Percentiles rank a stretch among this genome's conserved stretches.
phyloP scores from a whole-genome alignment of 768 basidiomycete genomes.

The Pholiota conissans region DNA sequence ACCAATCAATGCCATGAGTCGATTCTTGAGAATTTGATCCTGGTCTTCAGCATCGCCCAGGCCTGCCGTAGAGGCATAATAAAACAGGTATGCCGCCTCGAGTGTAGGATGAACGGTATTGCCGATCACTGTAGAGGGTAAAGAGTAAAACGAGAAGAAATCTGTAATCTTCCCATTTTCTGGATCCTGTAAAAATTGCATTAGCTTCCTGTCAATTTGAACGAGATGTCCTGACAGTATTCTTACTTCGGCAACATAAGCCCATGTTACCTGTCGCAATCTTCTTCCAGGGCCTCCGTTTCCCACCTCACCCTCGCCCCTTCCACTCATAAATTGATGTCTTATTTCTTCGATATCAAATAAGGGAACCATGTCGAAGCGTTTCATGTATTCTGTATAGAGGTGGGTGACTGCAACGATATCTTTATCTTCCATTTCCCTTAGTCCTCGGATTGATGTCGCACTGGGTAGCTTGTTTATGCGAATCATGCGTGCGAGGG shows the following conservation, averaged over 20 bases:
- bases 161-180: constrained; percentile 85
- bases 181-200: constrained; percentile 58
- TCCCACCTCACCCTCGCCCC: constrained; percentile 56
- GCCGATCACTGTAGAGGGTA: constrained; percentile 91
- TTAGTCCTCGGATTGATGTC: constrained; percentile 59
- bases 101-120: constrained; percentile 69
- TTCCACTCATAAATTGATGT: constrained; percentile 89
- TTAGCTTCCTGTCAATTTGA: not conserved
- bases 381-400: constrained; percentile 73
- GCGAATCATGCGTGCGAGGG: constrained; percentile 87
- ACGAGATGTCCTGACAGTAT: too few relatives aligned
- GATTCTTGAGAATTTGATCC: constrained; percentile 61
- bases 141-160: constrained; percentile 94
- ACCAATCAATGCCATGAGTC: constrained; percentile 69
- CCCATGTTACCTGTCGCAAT: constrained; percentile 88
- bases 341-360: constrained; percentile 75
- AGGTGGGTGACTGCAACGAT: constrained; percentile 69
- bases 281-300: constrained; percentile 54
- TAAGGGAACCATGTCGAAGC: constrained; percentile 82
- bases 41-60: constrained; percentile 62
- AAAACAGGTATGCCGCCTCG: constrained; percentile 94
- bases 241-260: constrained; percentile 92
- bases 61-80: constrained; percentile 85
- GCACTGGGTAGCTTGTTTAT: constrained; percentile 64
- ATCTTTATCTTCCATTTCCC: constrained; percentile 88